Percentiles rank a stretch among this genome's conserved stretches.
phyloP scores from a whole-genome alignment of 371 early-diverging fungal species.

The Mucor racemosus region DNA sequence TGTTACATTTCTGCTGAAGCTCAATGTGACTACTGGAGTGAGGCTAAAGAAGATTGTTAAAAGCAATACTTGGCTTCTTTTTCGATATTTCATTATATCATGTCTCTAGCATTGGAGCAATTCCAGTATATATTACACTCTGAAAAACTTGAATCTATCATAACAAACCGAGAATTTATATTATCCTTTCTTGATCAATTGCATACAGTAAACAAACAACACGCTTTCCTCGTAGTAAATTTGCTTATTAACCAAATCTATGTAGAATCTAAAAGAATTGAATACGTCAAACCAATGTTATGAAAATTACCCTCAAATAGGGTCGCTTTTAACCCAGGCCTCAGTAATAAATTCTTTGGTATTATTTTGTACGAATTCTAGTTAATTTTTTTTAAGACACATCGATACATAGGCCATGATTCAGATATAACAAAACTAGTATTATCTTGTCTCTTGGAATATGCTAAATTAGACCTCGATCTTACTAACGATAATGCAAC shows the following conservation, averaged over 20 bases:
- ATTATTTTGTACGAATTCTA: not conserved
- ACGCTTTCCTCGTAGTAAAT: not conserved
- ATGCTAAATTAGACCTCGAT: conserved; percentile 18
- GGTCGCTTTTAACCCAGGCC: conserved; percentile 15
- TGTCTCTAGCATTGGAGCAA: conserved; percentile 17
- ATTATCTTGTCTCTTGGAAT: conserved; percentile 18
- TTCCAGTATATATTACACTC: conserved; percentile 15
- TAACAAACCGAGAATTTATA: conserved; percentile 11
- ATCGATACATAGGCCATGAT: conserved; percentile 19
- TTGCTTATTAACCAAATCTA: not conserved
- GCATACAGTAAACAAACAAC: not conserved
- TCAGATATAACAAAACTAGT: conserved; percentile 4
- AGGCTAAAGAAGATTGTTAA: not conserved
- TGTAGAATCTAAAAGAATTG: conserved; percentile 19
- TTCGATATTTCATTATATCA: not conserved
- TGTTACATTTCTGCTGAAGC: not conserved
- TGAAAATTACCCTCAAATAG: conserved; percentile 18
- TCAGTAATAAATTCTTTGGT: conserved; percentile 19
- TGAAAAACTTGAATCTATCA: not conserved
- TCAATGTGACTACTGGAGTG: not conserved
- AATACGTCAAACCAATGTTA: conserved; percentile 8
- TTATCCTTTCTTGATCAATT: conserved; percentile 13
- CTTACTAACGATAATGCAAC: not conserved
- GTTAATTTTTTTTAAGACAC: conserved; percentile 7
- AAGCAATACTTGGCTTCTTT: not conserved